A percentile compares a stretch with the other conserved stretches of the same genome.
Conservation (phyloP, 352 stramenopile genomes). For the Pythium aquatile region DNA sequence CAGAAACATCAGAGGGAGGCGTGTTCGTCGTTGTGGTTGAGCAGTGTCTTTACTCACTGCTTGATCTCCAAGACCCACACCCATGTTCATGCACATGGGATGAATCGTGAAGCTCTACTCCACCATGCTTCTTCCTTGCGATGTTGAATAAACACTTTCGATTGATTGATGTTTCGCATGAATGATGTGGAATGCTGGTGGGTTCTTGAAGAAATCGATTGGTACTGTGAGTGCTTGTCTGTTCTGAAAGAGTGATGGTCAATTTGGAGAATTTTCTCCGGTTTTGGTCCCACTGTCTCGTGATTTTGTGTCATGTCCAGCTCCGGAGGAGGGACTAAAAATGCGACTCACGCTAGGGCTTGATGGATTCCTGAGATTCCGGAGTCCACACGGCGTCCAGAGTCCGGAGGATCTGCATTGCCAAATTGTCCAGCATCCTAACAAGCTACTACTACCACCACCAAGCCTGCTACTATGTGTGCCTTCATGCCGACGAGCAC, state of each 20-base stretch:
- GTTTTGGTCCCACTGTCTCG: not conserved
- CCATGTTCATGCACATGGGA: no score
- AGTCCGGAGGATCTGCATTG: not conserved
- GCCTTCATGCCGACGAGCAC: constrained; percentile 21
- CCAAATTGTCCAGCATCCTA: constrained; percentile 1
- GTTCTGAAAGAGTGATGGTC: constrained; percentile 19
- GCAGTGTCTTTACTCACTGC: no score
- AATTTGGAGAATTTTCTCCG: constrained; percentile 20
- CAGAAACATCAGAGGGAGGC: not conserved
- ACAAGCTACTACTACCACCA: not conserved
- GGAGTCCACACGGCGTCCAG: not conserved
- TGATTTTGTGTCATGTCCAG: not conserved
- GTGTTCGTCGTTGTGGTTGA: no score
- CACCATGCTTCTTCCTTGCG: no score
- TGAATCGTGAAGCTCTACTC: no score
- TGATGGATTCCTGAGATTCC: not conserved
- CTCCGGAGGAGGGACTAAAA: not conserved
- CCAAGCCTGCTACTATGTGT: not conserved
- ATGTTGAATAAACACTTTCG: no score
- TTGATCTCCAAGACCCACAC: no score
- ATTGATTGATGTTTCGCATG: not conserved
- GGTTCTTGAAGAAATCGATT: not conserved
- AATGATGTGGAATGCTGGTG: no score
- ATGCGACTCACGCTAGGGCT: not conserved
- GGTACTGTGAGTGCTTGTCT: constrained; percentile 9